phyloP scores from a whole-genome alignment of 2,329 filamentous ascomycete genomes.

The Scedosporium minutisporum region DNA sequence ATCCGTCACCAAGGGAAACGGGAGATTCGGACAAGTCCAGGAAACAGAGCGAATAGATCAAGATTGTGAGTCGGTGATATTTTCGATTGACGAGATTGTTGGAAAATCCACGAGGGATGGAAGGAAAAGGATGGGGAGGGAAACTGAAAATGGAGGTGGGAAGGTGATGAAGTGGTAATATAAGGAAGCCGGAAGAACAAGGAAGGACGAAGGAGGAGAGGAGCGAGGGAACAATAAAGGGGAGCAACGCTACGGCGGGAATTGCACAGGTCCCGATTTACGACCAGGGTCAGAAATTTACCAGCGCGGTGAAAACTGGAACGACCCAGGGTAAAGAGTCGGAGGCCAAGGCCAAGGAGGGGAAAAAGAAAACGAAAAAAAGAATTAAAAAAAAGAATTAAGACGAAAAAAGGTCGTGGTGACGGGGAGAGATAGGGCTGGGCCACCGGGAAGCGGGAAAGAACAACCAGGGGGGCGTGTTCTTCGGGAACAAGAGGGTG shows the following conservation, averaged over 20 bases:
- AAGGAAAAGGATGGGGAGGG: not conserved
- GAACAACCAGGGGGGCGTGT: not conserved
- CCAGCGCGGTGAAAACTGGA: not conserved
- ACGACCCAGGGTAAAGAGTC: not conserved
- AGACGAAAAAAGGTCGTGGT: not conserved
- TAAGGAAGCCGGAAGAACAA: not conserved
- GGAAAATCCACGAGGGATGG: not conserved
- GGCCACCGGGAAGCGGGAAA: slow-evolving; percentile 1
- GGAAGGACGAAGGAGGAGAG: not conserved
- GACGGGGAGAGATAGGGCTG: slow-evolving; percentile 6
- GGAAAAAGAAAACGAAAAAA: not conserved
- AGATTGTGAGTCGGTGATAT: not conserved
- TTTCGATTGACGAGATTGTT: not conserved
- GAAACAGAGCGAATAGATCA: not conserved
- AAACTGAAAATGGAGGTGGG: not conserved
- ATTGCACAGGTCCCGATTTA: too few species aligned
- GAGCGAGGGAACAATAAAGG: slow-evolving; percentile 1
- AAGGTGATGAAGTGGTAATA: slow-evolving; percentile 2
- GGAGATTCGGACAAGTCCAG: not conserved
- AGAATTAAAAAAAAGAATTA: not conserved
- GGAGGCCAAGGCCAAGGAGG: not conserved
- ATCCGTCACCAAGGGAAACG: not conserved
- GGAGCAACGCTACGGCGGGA: not conserved
- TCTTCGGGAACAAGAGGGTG: not conserved
- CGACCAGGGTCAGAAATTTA: slow-evolving; percentile 1